Evolutionary conservation across 106 monocot genomes (phyloP), one percentile per base, ranked within the genome.

Genomic region (Alisma plantagoaquatica): DNA sequence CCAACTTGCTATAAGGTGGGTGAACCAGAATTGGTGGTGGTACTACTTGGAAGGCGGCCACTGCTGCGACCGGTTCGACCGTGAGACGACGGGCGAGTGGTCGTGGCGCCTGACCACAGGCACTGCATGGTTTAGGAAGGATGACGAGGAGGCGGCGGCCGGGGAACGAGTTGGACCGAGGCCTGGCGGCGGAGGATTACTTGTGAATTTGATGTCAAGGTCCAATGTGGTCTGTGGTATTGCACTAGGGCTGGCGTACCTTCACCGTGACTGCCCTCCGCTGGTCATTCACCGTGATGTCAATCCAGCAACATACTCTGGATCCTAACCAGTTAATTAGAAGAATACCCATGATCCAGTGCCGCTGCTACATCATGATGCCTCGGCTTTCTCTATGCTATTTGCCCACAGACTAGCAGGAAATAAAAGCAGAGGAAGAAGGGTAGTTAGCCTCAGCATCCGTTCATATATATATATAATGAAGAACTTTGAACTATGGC

Each of bases 181-280:
- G n/a, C n/a, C n/a, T n/a, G n/a, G n/a, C n/a, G n/a, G n/a, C n/a
- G 73, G 46, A 2, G 42, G 62, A 10, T 21, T 81, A 62, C 59
- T 86, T 30, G 52, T 79, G 20, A 86, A 92, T 43, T 92, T 85
- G 92, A 79, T 82, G 23, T 63, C 82, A 8, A 56, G 86, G 55
- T 92, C 82, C 81, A 82, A 77, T 20, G 79, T 92, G 27, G 92
- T 82, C 10, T 55, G 49, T 18, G 92, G 92, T 0, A 58, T 92
- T 2, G 92, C 92, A 1, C 75, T 75, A 10, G 92, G 86, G 4
- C 61, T 92, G n/a, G 81, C 92, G 0, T 92, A 92, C 67, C 71
- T 92, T 23, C 92, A 92, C 60, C 86, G 86, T 26, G 86, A 92
- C 56, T 92, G 92, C 52, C 82, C 58, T 10, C 92, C 92, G 19